Percentiles rank a stretch among this genome's conserved stretches.
These are phyloP conservation scores for Pichia kluyveri DNA, from an alignment of 805 yeast genomes.

Conservation along the genomic window DNA sequence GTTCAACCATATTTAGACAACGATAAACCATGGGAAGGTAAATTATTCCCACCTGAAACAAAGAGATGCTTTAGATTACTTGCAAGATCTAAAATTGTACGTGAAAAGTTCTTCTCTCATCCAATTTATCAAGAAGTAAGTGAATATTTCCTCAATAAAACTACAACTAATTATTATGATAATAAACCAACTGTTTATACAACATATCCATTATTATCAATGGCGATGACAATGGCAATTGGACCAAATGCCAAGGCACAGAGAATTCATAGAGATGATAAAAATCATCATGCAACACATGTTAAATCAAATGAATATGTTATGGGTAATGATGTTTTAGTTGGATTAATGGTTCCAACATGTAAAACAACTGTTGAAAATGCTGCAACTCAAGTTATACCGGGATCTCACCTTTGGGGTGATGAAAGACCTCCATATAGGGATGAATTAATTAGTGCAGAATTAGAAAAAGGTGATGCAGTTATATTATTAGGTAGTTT, in stretches of 20 bases:
- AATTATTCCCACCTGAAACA: constrained; percentile 19
- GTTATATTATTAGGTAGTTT: constrained; percentile 19
- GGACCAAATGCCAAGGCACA: constrained; percentile 18
- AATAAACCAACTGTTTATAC: constrained; percentile 10
- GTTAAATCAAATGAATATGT: constrained; percentile 8
- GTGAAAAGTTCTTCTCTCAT: constrained; percentile 12
- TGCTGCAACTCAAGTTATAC: constrained; percentile 25
- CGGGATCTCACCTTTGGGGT: constrained; percentile 27
- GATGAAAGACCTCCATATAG: constrained; percentile 18
- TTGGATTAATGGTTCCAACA: constrained; percentile 15
- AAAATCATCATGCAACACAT: constrained; percentile 15
- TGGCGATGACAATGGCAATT: constrained; percentile 14
- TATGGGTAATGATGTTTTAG: constrained; percentile 12
- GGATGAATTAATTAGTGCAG: constrained; percentile 17
- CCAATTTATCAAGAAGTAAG: constrained; percentile 7
- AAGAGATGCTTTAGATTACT: constrained; percentile 13
- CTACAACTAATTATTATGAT: constrained; percentile 11
- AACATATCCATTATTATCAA: constrained; percentile 11
- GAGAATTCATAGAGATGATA: constrained; percentile 17
- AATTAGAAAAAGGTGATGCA: constrained; percentile 21
- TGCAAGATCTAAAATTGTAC: constrained; percentile 13
- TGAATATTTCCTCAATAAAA: constrained; percentile 8
- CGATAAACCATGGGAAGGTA: constrained; percentile 19
- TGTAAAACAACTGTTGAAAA: constrained; percentile 19
- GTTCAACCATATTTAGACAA: constrained; percentile 14